phyloP scores from a whole-genome alignment of 1,284 basidiomycete genomes.

The Puccinia triticina region DNA sequence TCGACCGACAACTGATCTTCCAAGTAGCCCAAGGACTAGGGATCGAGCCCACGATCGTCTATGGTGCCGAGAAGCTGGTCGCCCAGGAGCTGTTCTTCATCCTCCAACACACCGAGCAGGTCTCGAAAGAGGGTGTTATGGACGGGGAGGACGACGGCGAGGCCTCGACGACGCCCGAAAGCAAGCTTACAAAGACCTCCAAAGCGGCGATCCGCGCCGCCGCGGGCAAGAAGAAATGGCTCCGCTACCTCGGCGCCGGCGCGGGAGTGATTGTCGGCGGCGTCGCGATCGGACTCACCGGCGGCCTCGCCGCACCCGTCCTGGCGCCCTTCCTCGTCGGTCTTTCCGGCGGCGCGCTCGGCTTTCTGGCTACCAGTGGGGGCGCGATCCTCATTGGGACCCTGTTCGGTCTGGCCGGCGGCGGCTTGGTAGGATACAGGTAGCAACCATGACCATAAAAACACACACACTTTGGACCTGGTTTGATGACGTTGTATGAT shows the following conservation, averaged over 20 bases:
- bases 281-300: slow-evolving; percentile 65
- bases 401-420: slow-evolving; percentile 65
- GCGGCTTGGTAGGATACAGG: slow-evolving; percentile 53
- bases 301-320: slow-evolving; percentile 65
- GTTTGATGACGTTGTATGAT: neutral
- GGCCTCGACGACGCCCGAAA: neutral
- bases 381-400: slow-evolving; percentile 63
- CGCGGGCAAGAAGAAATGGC: slow-evolving; percentile 37
- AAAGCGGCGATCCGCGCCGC: slow-evolving; percentile 16
- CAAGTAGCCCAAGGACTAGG: slow-evolving; percentile 7
- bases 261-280: slow-evolving; percentile 57
- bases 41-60: slow-evolving; percentile 29
- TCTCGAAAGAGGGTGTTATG: neutral
- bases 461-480: too few relatives aligned
- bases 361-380: slow-evolving; percentile 60
- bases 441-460: neutral
- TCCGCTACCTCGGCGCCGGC: slow-evolving; percentile 49
- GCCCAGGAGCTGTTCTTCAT: slow-evolving; percentile 47
- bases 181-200: slow-evolving; percentile 12
- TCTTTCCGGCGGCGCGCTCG: slow-evolving; percentile 60
- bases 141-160: neutral
- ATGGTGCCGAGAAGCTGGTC: slow-evolving; percentile 45
- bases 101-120: slow-evolving; percentile 13
- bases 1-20: slow-evolving; percentile 32
- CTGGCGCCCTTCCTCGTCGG: slow-evolving; percentile 64